Percentiles rank a stretch among this genome's conserved stretches.
Conservation (phyloP, 371 early-diverging fungal genomes). For the Lichtheimia ramosa region DNA sequence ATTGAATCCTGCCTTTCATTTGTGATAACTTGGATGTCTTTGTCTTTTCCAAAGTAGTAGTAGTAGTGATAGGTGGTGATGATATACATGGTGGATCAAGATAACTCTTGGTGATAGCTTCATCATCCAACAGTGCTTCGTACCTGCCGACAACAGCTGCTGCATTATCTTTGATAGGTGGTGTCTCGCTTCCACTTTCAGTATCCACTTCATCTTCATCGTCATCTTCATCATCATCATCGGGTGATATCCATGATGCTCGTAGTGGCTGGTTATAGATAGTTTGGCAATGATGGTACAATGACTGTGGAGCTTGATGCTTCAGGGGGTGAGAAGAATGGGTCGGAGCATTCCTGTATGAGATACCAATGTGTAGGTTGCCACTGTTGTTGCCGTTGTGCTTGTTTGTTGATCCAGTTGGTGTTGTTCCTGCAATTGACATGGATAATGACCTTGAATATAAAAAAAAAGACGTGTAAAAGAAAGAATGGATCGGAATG, state of each 20-base stretch:
- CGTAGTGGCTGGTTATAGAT: no score
- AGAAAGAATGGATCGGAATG: background rate
- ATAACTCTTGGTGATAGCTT: constrained; percentile 7
- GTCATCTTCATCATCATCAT: constrained; percentile 4
- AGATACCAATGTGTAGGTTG: no score
- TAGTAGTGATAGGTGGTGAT: no score
- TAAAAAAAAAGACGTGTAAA: background rate
- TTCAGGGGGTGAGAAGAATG: constrained; percentile 8
- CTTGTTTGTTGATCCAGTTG: no score
- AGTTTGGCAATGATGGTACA: background rate
- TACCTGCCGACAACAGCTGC: background rate
- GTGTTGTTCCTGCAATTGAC: no score
- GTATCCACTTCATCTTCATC: constrained; percentile 5
- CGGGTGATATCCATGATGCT: no score
- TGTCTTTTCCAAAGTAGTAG: background rate
- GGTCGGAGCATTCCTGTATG: constrained; percentile 8
- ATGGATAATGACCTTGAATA: no score
- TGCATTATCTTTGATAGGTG: no score
- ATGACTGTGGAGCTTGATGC: background rate
- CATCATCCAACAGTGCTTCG: constrained; percentile 8
- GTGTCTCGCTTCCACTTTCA: no score
- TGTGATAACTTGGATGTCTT: background rate
- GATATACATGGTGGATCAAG: constrained; percentile 4
- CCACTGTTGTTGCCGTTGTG: no score
- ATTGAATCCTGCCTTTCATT: background rate